Percentiles rank a stretch among this genome's conserved stretches.
phyloP scores from a whole-genome alignment of 768 basidiomycete species.

The Boletus rubescentipes region DNA sequence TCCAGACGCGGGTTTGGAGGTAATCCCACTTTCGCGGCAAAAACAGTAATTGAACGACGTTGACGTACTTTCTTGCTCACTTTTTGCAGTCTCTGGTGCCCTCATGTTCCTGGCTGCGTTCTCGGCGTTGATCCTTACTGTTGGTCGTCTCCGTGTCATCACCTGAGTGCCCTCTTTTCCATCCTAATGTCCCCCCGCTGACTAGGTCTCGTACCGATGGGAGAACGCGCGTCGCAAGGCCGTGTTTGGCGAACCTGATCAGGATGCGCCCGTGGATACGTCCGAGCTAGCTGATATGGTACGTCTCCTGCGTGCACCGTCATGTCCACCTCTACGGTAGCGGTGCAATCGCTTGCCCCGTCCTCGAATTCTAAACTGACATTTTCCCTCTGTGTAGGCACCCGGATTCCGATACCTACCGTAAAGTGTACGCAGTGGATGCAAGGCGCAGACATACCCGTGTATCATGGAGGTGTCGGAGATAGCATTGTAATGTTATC shows the following conservation, averaged over 20 bases:
- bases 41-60: background rate
- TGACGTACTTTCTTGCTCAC: background rate
- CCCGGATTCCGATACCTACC: slow-evolving; percentile 59
- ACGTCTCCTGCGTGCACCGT: no score
- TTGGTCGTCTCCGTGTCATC: slow-evolving; percentile 5
- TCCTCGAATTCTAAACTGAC: background rate
- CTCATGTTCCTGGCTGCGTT: slow-evolving; percentile 27
- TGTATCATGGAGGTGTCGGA: no score
- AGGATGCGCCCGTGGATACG: slow-evolving; percentile 55
- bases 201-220: slow-evolving; percentile 58
- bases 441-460: no score
- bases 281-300: slow-evolving; percentile 60
- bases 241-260: slow-evolving; percentile 49
- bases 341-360: background rate
- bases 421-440: background rate
- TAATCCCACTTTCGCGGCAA: background rate
- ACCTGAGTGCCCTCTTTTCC: no score
- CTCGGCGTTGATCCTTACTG: slow-evolving; percentile 21
- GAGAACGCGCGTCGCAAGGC: slow-evolving; percentile 60
- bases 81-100: slow-evolving; percentile 13
- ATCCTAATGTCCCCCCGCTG: background rate
- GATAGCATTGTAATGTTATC: no score
- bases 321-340: no score
- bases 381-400: slow-evolving; percentile 42
- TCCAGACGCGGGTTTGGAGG: slow-evolving; percentile 22